Evolutionary conservation across 2,329 filamentous ascomycete species (phyloP).

Genomic region (Colletotrichum theobromicola): DNA sequence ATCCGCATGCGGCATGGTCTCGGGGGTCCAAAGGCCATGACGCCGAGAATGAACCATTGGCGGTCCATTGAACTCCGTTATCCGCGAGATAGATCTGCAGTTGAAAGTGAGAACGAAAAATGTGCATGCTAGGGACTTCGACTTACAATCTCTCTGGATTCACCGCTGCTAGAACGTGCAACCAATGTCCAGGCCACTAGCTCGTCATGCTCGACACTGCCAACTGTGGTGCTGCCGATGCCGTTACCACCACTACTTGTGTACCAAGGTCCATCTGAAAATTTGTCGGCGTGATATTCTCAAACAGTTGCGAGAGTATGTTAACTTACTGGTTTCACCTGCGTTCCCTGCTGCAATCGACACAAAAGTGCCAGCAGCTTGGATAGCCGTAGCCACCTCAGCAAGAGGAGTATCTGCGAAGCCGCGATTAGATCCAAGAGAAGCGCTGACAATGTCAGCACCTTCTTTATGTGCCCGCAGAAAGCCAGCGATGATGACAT

Average conservation of each 20-base stretch:
- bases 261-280: background rate
- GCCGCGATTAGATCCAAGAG: slow-evolving; percentile 27
- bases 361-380: background rate
- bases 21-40: background rate
- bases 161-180: background rate
- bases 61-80: background rate
- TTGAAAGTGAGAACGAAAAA: background rate
- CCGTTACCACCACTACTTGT: background rate
- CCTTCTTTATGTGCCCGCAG: slow-evolving; percentile 27
- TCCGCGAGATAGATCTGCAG: background rate
- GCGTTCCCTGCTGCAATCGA: background rate
- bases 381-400: background rate
- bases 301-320: background rate
- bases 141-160: slow-evolving; percentile 2
- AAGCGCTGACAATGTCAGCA: slow-evolving; percentile 35
- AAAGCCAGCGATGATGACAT: slow-evolving; percentile 21
- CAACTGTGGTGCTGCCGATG: background rate
- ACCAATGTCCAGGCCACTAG: background rate
- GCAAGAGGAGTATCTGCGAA: slow-evolving; percentile 25
- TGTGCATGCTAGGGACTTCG: background rate
- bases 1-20: background rate
- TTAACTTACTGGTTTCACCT: background rate
- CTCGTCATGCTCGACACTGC: background rate
- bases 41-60: background rate
- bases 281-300: background rate